Base-by-base conservation (phyloP, 768 basidiomycete genomes). In the Lactifluus piperatus region DNA sequence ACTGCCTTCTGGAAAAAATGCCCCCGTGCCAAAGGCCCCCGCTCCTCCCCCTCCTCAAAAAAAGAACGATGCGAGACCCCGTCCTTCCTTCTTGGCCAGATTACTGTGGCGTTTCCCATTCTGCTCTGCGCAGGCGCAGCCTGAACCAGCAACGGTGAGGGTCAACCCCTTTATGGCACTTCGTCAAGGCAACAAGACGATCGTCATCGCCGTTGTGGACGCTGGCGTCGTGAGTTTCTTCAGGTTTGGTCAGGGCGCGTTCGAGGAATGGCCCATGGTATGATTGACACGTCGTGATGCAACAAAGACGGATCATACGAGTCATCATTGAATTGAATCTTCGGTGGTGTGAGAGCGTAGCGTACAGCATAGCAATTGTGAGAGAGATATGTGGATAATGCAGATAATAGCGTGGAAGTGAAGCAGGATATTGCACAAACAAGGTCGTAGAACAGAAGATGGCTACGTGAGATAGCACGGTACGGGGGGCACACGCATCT, bases 191-290 rank as follows among this genome's bases (percentile, higher is more conserved):
- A 89, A 85, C 69, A 90, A 91, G 68, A 85, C 77, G 9, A 75
- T 94, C 53, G 77, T 97, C 34, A 80, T 98, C 49, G 94, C 94
- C 1, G 91, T 81, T 2, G 93, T 94, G 5, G 94, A 97, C 71
- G 79, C 83, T 2, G 92, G 94, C 9, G 91, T 80, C 62, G 86
- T 86, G 44, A 88, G 88, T 64, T 94, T 97, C 76, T 89, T 92
- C 73, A 76, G 88, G 54, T 93, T 97, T 64, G 85, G 87, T 7
- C 79, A 93, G 67, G 90, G 91, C 0, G 83, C 77, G 9, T 97
- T 98, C 69, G 83, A 81, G 54, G 89, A 92, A 65, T 86, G 87
- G 81, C 85, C 90, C 0, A 88, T 93, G 84, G 62, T 50, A 2
- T 64, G 32, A 64, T 11, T 34, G 7, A 22, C 27, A 36, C 32